Percentiles rank a stretch among this genome's conserved stretches.
phyloP scores from a whole-genome alignment of 2,329 filamentous ascomycete species.

The Gaeumannomyces sp. region DNA sequence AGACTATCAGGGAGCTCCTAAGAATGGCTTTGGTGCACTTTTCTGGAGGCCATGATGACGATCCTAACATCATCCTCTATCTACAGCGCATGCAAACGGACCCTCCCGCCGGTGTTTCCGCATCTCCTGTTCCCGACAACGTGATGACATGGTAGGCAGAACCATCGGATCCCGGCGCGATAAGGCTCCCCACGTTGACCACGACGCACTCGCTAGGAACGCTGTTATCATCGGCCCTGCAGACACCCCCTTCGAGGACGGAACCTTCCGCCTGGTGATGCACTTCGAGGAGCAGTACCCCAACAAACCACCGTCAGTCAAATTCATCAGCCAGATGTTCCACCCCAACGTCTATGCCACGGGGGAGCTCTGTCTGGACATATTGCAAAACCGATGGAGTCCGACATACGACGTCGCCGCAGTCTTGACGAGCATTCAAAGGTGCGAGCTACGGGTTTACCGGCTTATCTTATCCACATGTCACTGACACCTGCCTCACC shows the following conservation, averaged over 20 bases:
- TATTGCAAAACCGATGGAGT: conserved; percentile 96
- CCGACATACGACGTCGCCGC: conserved; percentile 98
- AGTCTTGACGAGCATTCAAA: conserved; percentile 95
- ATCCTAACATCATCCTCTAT: conserved; percentile 6
- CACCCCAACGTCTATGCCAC: conserved; percentile 98
- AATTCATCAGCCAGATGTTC: conserved; percentile 99
- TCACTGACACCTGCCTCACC: background rate
- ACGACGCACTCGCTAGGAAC: conserved; percentile 57
- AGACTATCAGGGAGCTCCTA: conserved; percentile 10
- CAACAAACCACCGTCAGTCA: conserved; percentile 95
- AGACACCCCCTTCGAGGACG: conserved; percentile 96
- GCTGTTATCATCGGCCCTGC: conserved; percentile 96
- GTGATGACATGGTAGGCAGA: conserved; percentile 83
- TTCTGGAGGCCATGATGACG: too few relatives aligned
- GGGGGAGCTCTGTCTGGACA: conserved; percentile 92
- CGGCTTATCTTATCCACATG: too few relatives aligned
- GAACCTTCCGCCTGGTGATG: conserved; percentile 96
- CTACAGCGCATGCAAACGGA: conserved; percentile 96
- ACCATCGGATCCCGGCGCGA: conserved; percentile 6
- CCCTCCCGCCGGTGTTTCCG: conserved; percentile 91
- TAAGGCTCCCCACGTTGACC: conserved; percentile 1
- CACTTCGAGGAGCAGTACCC: conserved; percentile 99
- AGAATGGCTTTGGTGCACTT: conserved; percentile 2
- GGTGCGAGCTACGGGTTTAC: conserved; percentile 43
- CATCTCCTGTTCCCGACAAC: conserved; percentile 91